Base-by-base conservation (phyloP, 768 basidiomycete genomes). In the Cyathus striatus region DNA sequence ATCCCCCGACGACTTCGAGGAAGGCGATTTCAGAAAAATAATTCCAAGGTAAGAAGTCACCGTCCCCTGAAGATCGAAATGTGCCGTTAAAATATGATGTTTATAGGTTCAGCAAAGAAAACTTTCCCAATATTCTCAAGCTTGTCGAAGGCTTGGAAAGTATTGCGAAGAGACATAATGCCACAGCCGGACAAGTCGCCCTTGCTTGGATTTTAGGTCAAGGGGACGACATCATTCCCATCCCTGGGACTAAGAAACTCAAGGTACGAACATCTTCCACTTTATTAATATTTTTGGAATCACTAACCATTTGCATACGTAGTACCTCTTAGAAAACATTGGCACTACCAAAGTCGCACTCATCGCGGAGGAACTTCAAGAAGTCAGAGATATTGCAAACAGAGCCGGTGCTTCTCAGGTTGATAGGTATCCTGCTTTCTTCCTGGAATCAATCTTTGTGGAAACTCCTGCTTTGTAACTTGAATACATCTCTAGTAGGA, bases 141-240 rank as follows among this genome's bases (percentile, higher is more conserved):
- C 44, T 72, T n/a, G 69, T 60, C 2, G 58, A 66, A 23, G 53
- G 53, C 18, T 48, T 75, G 10, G 50, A 61, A 41, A 40, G 45
- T 38, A 59, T 72, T 30, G 69, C 59, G 10, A 49, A 50, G 14
- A 63, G 59, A 30, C 55, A 70, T 49, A 43, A 52, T 21, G 68
- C 62, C 10, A 70, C 72, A 3, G 36, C 66, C 3, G 67, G 64
- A 2, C 75, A 77, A 46, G 59, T 74, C 17, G 59, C 65, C 0
- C 63, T 78, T 20, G 73, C 75, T 0, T 76, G 70, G 72, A 57
- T 75, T 6, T 58, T 76, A 7, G 64, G 67, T 10, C 69, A 74
- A 49, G 68, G 69, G 6, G 54, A 57, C n/a, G 64, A 71, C 36
- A 56, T 75, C 46, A 60, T 70, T 40, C 59, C 70, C 21, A 73